These are phyloP conservation scores for Rhododendron kiyosumense DNA, from an alignment of 148 eudicot genomes.

Conservation along the genomic window DNA sequence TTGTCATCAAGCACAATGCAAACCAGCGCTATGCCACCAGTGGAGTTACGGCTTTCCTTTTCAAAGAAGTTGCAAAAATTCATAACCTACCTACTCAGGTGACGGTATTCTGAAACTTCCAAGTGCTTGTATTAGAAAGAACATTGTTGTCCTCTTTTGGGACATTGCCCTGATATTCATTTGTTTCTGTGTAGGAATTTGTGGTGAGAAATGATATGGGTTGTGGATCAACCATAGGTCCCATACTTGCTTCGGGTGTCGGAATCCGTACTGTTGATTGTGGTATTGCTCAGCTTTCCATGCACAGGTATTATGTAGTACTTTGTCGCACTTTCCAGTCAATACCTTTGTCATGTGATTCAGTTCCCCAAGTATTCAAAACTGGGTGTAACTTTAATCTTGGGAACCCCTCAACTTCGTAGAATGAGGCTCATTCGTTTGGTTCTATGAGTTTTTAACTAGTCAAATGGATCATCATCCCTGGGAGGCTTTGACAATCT, in stretches of 20 bases:
- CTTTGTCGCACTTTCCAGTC: background rate
- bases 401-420: background rate
- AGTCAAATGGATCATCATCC: background rate
- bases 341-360: background rate
- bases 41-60: conserved; percentile 86
- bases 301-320: conserved; percentile 74
- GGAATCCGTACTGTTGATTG: conserved; percentile 97
- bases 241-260: conserved; percentile 91
- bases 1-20: conserved; percentile 95
- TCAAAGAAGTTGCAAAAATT: conserved; percentile 82
- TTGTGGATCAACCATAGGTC: conserved; percentile 98
- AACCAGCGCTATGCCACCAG: conserved; percentile 97
- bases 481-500: background rate
- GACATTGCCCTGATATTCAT: background rate
- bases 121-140: background rate
- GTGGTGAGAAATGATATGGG: conserved; percentile 99
- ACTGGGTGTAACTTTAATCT: background rate
- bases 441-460: background rate
- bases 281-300: conserved; percentile 26
- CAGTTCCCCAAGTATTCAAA: background rate
- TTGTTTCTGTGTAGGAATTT: conserved; percentile 56
- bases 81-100: conserved; percentile 95
- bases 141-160: background rate
- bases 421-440: background rate
- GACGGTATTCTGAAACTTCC: conserved; percentile 32